These are phyloP conservation scores for Kwoniella botswanensis DNA, from an alignment of 768 basidiomycete genomes.

Conservation along the genomic window DNA sequence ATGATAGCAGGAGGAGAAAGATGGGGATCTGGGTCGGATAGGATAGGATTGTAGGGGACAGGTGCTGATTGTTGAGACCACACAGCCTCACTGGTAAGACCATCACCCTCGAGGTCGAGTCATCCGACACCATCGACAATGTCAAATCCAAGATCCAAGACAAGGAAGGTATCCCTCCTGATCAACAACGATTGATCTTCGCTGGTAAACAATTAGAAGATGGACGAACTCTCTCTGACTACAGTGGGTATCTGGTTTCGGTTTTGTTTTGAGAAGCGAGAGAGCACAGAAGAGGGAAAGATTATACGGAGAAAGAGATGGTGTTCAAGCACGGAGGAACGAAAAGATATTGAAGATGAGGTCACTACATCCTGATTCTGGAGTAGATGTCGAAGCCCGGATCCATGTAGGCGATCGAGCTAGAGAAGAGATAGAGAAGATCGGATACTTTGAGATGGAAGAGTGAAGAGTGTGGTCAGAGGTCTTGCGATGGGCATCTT, in stretches of 20 bases:
- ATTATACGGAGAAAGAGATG: background rate
- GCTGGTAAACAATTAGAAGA: conserved; percentile 64
- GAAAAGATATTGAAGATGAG: no score
- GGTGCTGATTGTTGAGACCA: conserved; percentile 9
- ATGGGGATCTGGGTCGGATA: background rate
- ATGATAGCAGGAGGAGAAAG: conserved; percentile 1
- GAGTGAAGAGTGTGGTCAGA: no score
- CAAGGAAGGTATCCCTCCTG: conserved; percentile 60
- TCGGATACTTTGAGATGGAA: no score
- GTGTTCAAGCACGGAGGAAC: no score
- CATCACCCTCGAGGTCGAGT: conserved; percentile 66
- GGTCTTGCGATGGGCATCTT: no score
- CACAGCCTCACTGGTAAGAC: conserved; percentile 71
- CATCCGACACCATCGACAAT: conserved; percentile 63
- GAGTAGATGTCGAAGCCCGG: no score
- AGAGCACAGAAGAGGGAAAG: no score
- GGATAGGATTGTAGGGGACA: background rate
- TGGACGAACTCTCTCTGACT: conserved; percentile 59
- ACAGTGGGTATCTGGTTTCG: conserved; percentile 49
- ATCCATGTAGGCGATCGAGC: no score
- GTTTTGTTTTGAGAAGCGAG: background rate
- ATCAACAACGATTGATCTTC: conserved; percentile 63
- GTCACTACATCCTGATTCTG: no score
- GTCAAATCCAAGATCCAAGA: conserved; percentile 62
- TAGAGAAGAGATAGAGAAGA: no score